Percentiles rank a stretch among this genome's conserved stretches.
phyloP scores from a whole-genome alignment of 2,329 filamentous ascomycete genomes.

The Colletotrichum destructivum region DNA sequence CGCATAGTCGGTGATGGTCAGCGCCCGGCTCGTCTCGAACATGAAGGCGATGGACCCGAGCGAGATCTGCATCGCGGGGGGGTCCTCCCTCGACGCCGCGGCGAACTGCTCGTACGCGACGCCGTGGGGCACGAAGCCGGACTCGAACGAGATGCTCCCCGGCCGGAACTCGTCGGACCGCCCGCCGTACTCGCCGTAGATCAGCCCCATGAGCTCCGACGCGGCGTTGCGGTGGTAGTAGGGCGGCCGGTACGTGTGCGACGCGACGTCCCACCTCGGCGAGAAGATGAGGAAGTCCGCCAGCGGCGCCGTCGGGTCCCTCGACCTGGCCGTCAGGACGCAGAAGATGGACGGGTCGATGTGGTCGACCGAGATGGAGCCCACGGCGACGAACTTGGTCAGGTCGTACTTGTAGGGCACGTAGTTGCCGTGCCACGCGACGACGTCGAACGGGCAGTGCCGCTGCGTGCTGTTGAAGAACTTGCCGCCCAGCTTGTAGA shows the following conservation, averaged over 20 bases:
- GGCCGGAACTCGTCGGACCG: slow-evolving; percentile 61
- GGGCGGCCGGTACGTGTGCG: slow-evolving; percentile 74
- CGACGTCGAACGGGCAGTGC: slow-evolving; percentile 80
- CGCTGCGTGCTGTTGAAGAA: slow-evolving; percentile 73
- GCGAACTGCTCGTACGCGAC: slow-evolving; percentile 61
- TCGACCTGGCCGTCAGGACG: slow-evolving; percentile 73
- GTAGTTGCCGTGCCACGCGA: slow-evolving; percentile 81
- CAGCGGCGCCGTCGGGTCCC: slow-evolving; percentile 66
- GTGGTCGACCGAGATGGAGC: slow-evolving; percentile 73
- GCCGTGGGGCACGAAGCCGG: slow-evolving; percentile 64
- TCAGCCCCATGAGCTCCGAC: slow-evolving; percentile 70
- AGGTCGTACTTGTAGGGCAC: slow-evolving; percentile 72
- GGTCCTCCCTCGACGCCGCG: slow-evolving; percentile 62
- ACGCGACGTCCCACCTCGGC: slow-evolving; percentile 75
- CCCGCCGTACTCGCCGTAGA: slow-evolving; percentile 53
- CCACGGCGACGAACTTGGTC: slow-evolving; percentile 71
- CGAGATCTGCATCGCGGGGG: slow-evolving; percentile 62
- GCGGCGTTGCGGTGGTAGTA: slow-evolving; percentile 77
- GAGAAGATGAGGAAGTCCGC: slow-evolving; percentile 79
- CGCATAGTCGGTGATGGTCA: slow-evolving; percentile 72
- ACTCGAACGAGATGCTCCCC: slow-evolving; percentile 59
- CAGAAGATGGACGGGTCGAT: slow-evolving; percentile 78
- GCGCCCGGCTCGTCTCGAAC: slow-evolving; percentile 67
- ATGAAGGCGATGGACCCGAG: slow-evolving; percentile 65
- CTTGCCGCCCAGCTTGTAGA: slow-evolving; percentile 74